phyloP scores from a whole-genome alignment of 2,329 filamentous ascomycete genomes.

The Xylaria arbuscula region DNA sequence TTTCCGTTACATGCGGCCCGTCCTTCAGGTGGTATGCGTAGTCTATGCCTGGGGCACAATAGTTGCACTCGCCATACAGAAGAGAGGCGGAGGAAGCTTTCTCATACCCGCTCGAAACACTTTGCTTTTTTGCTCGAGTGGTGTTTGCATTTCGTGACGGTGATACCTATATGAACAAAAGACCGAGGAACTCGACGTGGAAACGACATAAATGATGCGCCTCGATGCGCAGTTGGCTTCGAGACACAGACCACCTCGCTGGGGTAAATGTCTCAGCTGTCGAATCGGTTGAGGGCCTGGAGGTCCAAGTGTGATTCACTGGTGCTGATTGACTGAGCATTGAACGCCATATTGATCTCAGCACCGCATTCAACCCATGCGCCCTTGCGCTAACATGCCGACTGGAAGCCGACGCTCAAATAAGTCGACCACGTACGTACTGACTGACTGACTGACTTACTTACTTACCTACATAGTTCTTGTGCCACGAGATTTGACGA shows the following conservation, averaged over 20 bases:
- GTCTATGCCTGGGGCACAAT: conserved; percentile 1
- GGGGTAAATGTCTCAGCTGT: conserved; percentile 1
- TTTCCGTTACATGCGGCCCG: not conserved
- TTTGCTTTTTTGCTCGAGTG: not conserved
- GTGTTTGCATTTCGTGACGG: not conserved
- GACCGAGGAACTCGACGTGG: not conserved
- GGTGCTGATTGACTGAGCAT: conserved; percentile 1
- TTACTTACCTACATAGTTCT: not conserved
- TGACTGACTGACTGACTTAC: too few relatives aligned
- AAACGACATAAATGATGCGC: not conserved
- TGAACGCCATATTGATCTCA: conserved; percentile 2
- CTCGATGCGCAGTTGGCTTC: not conserved
- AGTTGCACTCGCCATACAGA: conserved; percentile 7
- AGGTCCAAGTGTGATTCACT: conserved; percentile 1
- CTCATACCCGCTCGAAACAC: not conserved
- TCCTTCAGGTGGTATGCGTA: not conserved
- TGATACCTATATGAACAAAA: not conserved
- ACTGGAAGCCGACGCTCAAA: not conserved
- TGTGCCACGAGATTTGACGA: not conserved
- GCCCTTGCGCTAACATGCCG: not conserved
- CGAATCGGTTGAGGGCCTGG: conserved; percentile 1
- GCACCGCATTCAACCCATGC: not conserved
- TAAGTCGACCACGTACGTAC: not conserved
- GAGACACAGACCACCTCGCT: not conserved
- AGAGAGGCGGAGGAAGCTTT: not conserved